Conservation (phyloP, 352 stramenopile species). For the Saprolegnia parasitica region DNA sequence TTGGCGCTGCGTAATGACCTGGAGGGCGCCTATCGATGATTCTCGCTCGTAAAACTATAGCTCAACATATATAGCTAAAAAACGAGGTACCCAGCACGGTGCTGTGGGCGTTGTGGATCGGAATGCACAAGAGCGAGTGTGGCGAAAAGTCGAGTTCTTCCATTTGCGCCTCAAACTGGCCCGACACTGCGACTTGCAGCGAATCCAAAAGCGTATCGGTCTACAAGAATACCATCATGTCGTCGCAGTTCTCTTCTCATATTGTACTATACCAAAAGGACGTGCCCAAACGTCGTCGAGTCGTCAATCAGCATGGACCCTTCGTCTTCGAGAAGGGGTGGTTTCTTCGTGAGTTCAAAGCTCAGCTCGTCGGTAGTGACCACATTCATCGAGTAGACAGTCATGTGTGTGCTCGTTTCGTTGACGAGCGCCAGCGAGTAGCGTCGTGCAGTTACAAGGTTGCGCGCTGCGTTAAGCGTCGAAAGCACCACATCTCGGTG, state of each 20-base stretch:
- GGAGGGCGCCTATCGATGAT: conserved; percentile 44
- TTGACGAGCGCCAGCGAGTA: conserved; percentile 58
- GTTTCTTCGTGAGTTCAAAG: conserved; percentile 39
- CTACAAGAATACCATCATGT: conserved; percentile 54
- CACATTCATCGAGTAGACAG: conserved; percentile 58
- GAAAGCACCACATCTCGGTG: conserved; percentile 48
- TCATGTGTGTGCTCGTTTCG: conserved; percentile 56
- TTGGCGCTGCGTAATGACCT: conserved; percentile 43
- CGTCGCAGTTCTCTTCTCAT: neutral
- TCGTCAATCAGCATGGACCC: conserved; percentile 48
- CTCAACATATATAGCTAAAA: neutral
- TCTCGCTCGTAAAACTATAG: neutral
- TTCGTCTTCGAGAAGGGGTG: conserved; percentile 36
- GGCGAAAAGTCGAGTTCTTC: conserved; percentile 62
- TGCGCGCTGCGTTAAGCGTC: conserved; percentile 48
- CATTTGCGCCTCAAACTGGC: conserved; percentile 63
- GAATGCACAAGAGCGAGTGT: conserved; percentile 47
- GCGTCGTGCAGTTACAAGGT: conserved; percentile 47
- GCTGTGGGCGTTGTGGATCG: conserved; percentile 62
- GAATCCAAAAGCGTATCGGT: conserved; percentile 53
- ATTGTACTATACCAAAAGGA: conserved; percentile 56
- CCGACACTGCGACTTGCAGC: conserved; percentile 45
- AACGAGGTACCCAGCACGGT: conserved; percentile 37
- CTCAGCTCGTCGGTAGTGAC: conserved; percentile 37
- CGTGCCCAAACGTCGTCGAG: conserved; percentile 61